These are phyloP conservation scores for Gremmenia infestans DNA, from an alignment of 2,329 filamentous ascomycete species.

Conservation along the genomic window DNA sequence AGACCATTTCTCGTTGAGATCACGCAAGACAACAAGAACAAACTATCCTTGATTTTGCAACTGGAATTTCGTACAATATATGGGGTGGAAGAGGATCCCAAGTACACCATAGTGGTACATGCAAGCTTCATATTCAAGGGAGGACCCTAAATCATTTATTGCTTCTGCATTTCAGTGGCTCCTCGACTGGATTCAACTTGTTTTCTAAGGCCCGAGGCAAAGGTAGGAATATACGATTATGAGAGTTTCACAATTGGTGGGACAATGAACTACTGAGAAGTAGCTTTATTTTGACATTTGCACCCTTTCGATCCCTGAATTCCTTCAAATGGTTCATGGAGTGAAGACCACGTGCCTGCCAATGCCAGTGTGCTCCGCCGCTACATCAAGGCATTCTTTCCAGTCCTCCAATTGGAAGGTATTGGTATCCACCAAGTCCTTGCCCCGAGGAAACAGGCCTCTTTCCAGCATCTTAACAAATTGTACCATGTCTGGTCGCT, in stretches of 20 bases:
- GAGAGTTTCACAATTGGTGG: background rate
- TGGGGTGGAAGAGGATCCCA: background rate
- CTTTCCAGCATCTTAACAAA: slow-evolving; percentile 4
- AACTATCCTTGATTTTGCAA: too few relatives aligned
- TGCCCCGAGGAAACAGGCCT: slow-evolving; percentile 1
- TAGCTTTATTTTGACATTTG: too few relatives aligned
- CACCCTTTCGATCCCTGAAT: too few relatives aligned
- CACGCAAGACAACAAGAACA: too few relatives aligned
- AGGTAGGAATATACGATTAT: background rate
- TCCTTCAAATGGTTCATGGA: background rate
- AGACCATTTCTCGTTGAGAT: too few relatives aligned
- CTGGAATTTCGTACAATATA: too few relatives aligned
- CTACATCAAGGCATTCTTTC: background rate
- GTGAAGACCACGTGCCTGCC: background rate
- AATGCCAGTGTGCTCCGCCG: background rate
- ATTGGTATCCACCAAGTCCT: slow-evolving; percentile 1
- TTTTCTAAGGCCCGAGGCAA: background rate
- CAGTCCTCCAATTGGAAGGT: background rate
- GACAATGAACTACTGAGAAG: too few relatives aligned
- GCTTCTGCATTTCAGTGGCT: background rate
- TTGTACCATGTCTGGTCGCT: background rate
- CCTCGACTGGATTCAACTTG: background rate
- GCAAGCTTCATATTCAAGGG: background rate
- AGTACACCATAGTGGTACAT: background rate
- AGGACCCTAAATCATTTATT: background rate